Conservation (phyloP, 805 yeast species). For the Kluyveromyces lactis region DNA sequence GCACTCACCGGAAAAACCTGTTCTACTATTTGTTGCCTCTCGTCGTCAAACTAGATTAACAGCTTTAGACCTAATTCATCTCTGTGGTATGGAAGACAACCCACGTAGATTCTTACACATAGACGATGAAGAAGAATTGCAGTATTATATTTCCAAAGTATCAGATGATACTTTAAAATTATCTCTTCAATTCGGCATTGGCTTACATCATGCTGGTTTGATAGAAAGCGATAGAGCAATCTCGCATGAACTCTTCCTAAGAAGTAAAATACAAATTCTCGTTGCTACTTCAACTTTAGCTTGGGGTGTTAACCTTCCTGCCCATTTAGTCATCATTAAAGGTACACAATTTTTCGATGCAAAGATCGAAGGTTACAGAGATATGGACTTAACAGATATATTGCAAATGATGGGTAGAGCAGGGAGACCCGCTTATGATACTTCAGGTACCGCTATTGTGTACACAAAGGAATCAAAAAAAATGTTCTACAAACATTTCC, state of each 20-base stretch:
- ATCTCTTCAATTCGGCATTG: constrained; percentile 73
- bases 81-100: constrained; percentile 54
- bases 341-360: constrained; percentile 96
- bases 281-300: constrained; percentile 97
- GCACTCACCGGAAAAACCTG: constrained; percentile 88
- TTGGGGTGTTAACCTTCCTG: constrained; percentile 99
- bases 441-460: constrained; percentile 85
- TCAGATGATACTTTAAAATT: constrained; percentile 77
- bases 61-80: constrained; percentile 61
- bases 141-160: constrained; percentile 76
- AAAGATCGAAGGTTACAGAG: constrained; percentile 88
- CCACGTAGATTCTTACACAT: constrained; percentile 62
- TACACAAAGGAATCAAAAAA: constrained; percentile 75
- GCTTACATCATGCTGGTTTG: constrained; percentile 97
- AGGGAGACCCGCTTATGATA: constrained; percentile 95
- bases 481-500: constrained; percentile 77
- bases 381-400: constrained; percentile 90
- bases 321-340: constrained; percentile 93
- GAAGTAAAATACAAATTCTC: constrained; percentile 79
- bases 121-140: constrained; percentile 67
- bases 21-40: constrained; percentile 93
- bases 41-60: constrained; percentile 88
- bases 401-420: constrained; percentile 99
- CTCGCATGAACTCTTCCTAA: constrained; percentile 76
- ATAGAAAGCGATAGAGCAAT: constrained; percentile 79